Conservation (phyloP, 805 yeast species). For the Priceomyces melissophilus region DNA sequence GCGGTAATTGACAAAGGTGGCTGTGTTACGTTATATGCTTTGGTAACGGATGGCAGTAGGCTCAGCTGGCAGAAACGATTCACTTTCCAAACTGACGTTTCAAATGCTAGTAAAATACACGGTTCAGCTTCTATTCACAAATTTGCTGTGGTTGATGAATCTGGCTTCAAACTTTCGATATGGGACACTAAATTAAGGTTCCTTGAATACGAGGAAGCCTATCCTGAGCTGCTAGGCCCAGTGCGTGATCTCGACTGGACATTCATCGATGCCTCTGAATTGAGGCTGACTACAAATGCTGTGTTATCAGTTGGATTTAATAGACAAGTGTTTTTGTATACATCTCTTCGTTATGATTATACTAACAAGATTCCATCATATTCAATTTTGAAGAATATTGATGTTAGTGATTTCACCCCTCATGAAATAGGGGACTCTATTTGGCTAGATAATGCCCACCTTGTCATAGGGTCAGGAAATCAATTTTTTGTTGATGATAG, state of each 20-base stretch:
- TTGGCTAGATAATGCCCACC: conserved; percentile 77
- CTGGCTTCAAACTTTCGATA: conserved; percentile 53
- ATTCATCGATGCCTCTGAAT: conserved; percentile 34
- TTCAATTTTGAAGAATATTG: conserved; percentile 69
- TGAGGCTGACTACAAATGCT: conserved; percentile 36
- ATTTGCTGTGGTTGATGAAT: conserved; percentile 65
- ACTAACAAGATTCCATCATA: conserved; percentile 78
- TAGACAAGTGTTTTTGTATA: conserved; percentile 59
- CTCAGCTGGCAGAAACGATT: conserved; percentile 51
- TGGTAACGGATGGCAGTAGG: conserved; percentile 5
- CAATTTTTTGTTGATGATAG: conserved; percentile 83
- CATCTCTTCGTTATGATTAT: conserved; percentile 85
- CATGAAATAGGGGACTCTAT: conserved; percentile 85
- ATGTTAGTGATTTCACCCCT: conserved; percentile 65
- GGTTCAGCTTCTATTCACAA: conserved; percentile 72
- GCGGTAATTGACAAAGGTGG: conserved; percentile 52
- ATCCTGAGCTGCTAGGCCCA: conserved; percentile 24
- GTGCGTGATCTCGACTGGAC: conserved; percentile 89
- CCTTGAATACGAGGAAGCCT: conserved; percentile 56
- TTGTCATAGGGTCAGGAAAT: conserved; percentile 86
- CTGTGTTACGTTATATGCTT: conserved; percentile 16
- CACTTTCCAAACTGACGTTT: conserved; percentile 53
- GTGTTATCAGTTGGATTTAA: conserved; percentile 78
- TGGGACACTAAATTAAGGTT: conserved; percentile 76
- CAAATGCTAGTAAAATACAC: conserved; percentile 50